A percentile compares a stretch with the other conserved stretches of the same genome.
Conservation (phyloP, 2,329 filamentous ascomycete species). For the Microcyclosporella mali region DNA sequence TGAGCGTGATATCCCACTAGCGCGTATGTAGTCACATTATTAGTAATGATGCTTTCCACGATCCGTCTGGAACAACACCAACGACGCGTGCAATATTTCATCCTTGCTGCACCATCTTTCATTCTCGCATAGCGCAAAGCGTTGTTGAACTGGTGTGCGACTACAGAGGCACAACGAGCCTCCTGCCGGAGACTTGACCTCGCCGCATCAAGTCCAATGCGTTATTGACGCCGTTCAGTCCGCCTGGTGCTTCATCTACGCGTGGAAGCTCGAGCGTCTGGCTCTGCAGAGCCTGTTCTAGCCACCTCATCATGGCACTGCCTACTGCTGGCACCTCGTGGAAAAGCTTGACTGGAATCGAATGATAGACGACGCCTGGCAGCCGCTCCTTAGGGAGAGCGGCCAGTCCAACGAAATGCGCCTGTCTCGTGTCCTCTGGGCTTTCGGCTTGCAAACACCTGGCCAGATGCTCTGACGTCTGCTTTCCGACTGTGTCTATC, state of each 20-base stretch:
- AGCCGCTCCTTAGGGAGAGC: slow-evolving; percentile 55
- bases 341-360: slow-evolving; percentile 67
- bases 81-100: no score
- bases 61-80: no score
- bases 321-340: slow-evolving; percentile 44
- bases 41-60: no score
- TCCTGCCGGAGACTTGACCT: slow-evolving; percentile 15
- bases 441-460: slow-evolving; percentile 2
- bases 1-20: no score
- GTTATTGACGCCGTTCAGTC: slow-evolving; percentile 14
- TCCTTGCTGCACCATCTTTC: no score
- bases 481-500: slow-evolving; percentile 19
- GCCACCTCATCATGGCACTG: slow-evolving; percentile 11
- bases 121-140: no score
- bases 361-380: slow-evolving; percentile 50
- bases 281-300: slow-evolving; percentile 12
- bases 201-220: slow-evolving; percentile 16
- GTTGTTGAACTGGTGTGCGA: no score
- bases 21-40: no score
- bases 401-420: slow-evolving; percentile 58
- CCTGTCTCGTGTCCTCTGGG: slow-evolving; percentile 2
- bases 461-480: slow-evolving; percentile 12
- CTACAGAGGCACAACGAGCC: slow-evolving; percentile 15
- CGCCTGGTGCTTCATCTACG: slow-evolving; percentile 11
- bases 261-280: slow-evolving; percentile 7